A percentile compares a stretch with the other conserved stretches of the same genome.
phyloP scores from a whole-genome alignment of 495 filamentous ascomycete species.

The Xylaria bambusicola region DNA sequence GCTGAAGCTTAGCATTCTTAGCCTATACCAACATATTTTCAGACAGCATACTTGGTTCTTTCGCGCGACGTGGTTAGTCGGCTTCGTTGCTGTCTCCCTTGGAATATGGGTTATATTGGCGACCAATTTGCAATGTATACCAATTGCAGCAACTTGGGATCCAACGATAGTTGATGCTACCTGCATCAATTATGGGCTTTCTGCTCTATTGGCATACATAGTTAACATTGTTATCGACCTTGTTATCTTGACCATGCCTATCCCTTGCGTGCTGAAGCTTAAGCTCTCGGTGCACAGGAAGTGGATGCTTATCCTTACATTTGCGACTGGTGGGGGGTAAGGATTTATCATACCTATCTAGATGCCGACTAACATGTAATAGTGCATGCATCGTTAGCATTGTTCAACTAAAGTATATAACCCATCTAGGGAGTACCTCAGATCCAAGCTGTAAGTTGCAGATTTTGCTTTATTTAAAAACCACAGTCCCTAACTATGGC shows the following conservation, averaged over 20 bases:
- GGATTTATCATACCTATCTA: too few relatives aligned
- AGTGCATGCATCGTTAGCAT: too few relatives aligned
- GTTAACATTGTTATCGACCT: not conserved
- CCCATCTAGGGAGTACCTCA: too few relatives aligned
- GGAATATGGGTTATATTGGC: not conserved
- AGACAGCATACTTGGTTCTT: not conserved
- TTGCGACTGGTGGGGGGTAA: too few relatives aligned
- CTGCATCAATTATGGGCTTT: not conserved
- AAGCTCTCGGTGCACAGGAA: not conserved
- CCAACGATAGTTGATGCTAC: not conserved
- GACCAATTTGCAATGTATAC: conserved; percentile 1
- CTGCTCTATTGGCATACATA: not conserved
- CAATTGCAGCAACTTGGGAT: not conserved
- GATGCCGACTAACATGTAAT: too few relatives aligned
- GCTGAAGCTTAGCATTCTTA: not conserved
- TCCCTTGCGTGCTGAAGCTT: not conserved
- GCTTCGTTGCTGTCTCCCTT: too few relatives aligned
- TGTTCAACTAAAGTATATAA: too few relatives aligned
- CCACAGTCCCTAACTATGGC: too few relatives aligned
- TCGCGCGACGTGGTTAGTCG: not conserved
- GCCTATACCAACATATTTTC: not conserved
- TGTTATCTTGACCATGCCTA: not conserved
- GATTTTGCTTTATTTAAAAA: too few relatives aligned
- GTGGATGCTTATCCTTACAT: too few relatives aligned
- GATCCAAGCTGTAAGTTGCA: too few relatives aligned